Base-by-base conservation (phyloP, 2,329 filamentous ascomycete genomes). In the Raffaelea arxii region DNA sequence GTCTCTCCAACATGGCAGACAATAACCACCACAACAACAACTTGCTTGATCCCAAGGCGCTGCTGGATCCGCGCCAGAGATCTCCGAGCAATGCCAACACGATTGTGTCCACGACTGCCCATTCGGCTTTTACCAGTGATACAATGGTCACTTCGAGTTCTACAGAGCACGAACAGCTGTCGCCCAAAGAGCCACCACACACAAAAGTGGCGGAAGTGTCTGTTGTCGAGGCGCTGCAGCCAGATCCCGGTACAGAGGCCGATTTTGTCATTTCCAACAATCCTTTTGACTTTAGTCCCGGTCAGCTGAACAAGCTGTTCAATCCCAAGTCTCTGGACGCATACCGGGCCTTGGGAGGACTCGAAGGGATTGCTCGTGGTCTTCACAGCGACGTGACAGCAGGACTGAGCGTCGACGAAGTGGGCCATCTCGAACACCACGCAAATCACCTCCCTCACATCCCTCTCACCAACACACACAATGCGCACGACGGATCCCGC, bases 271-370 rank as follows among this genome's bases (percentile, higher is more conserved):
- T 91, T 11, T 74, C 82, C 6, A 72, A 88, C 60, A 94, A 92
- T 60, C 83, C 84, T 1, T 95, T 95, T 58, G 89, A 87, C n/a
- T 95, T 87, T 60, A 79, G 81, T 2, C 85, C 85, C 3, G 89
- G 90, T 12, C 82, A 94, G 58, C 71, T 96, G 52, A 83, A 81
- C 56, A 95, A 94, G 64, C 76, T 95, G 67, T 79, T 91, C 51
- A 91, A 94, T 59, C 90, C 90, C 4, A 95, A 95, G 68, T 94
- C 80, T 50, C 66, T 94, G 48, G 71, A 82, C 12, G 89, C 89
- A 1, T 94, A 91, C 55, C 85, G 83, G 58, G 82, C 82, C 16
- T 62, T 96, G 6, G 89, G 90, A 43, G 90, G 90, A 22, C 63
- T 94, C n/a, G 65, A 65, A 18, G 90, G 90, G 1, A 63, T 96